These are phyloP conservation scores for Ogataea corticis DNA, from an alignment of 805 yeast species.

Conservation along the genomic window DNA sequence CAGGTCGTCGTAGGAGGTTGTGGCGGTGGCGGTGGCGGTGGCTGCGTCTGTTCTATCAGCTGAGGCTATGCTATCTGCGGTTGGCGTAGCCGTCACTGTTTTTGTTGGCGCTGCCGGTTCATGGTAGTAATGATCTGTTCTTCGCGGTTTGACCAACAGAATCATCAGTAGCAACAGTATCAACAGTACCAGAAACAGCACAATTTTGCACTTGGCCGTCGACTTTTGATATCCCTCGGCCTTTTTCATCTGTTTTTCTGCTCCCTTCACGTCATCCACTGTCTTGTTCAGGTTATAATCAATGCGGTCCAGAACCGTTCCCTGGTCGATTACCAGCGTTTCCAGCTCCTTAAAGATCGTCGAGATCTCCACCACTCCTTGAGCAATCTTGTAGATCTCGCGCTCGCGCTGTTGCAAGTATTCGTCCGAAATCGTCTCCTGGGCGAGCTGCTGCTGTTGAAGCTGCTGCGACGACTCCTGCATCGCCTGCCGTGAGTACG, in stretches of 20 bases:
- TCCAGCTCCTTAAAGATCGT: conserved; percentile 94
- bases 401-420: conserved; percentile 73
- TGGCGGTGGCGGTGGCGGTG: background rate
- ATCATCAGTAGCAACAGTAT: conserved; percentile 72
- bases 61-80: background rate
- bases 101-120: background rate
- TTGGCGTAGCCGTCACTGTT: background rate
- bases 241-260: conserved; percentile 72
- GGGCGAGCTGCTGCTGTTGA: conserved; percentile 33
- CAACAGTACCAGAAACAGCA: conserved; percentile 67
- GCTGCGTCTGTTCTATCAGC: background rate
- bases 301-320: conserved; percentile 88
- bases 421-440: conserved; percentile 39
- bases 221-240: conserved; percentile 84
- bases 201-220: conserved; percentile 87
- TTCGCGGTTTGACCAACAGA: conserved; percentile 63
- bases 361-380: conserved; percentile 90
- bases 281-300: conserved; percentile 88
- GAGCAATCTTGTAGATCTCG: conserved; percentile 88
- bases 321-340: conserved; percentile 89
- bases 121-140: conserved; percentile 32
- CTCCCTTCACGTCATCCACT: conserved; percentile 70
- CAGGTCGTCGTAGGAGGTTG: background rate
- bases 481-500: conserved; percentile 54
- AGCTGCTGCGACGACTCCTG: conserved; percentile 46